Base-by-base conservation (phyloP, 495 filamentous ascomycete species). In the Penicillium bovifimosum region DNA sequence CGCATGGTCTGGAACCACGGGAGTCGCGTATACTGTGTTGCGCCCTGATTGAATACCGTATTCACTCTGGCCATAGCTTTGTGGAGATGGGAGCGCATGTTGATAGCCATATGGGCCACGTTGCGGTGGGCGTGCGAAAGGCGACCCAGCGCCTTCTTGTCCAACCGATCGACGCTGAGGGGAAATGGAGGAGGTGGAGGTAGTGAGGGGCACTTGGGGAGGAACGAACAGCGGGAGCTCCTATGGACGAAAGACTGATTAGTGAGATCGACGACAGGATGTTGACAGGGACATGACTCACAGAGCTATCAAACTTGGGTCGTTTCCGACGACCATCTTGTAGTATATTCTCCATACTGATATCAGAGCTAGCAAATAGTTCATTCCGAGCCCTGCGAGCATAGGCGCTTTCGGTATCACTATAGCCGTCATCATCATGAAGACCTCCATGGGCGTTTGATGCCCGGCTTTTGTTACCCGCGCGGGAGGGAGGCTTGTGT, bases 261-360 rank as follows among this genome's bases (percentile, higher is more conserved):
- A 50, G 35, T 29, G 38, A 9, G 38, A 59, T 29, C 13, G 9
- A 17, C 16, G 54, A 59, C 41, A 43, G 55, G 18, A 45, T 48
- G n/a, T 24, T 18, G 24, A 34, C 48, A 47, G 34, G 47, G 32
- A 24, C 6, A 52, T 54, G 27, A 78, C 90, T 83, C 80, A 96
- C 91, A 58, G 91, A 95, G 72, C 91, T 96, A 59, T 96, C 90
- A 67, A 98, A 98, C 74, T 96, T 96, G 55, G 93, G 88, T 63
- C 90, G 83, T 78, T 98, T 96, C 56, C 93, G 83, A 69, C 93
- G 84, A 56, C 90, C 90, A 61, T 95, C 93, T 70, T 97, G 91
- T 49, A 98, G 86, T 70, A 98, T 97, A 63, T 98, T 98, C 52
- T 95, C 89, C 56, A 96, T 80, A 68, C 91, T 96, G 62, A 98